Conservation (phyloP, 2,329 filamentous ascomycete species). For the Monilinia polystroma region DNA sequence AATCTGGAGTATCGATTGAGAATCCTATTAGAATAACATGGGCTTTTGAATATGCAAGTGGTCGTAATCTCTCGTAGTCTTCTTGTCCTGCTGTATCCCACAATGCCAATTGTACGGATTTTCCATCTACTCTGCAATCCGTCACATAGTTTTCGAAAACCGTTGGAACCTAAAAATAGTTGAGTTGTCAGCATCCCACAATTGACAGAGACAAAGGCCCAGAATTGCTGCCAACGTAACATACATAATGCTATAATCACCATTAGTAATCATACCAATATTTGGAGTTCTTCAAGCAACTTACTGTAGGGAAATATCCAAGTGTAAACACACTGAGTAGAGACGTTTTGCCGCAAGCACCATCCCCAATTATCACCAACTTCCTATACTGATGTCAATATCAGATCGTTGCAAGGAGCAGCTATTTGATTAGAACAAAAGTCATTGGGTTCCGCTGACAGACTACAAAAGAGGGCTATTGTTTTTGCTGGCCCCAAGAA, state of each 20-base stretch:
- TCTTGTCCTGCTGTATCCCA: constrained; percentile 99
- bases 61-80: constrained; percentile 94
- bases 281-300: constrained; percentile 43
- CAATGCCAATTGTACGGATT: constrained; percentile 94
- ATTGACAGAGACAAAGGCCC: constrained; percentile 10
- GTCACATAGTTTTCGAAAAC: constrained; percentile 99
- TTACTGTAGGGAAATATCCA: constrained; percentile 94
- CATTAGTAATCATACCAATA: constrained; percentile 35
- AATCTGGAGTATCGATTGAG: constrained; percentile 91
- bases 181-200: constrained; percentile 47
- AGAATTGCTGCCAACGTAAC: constrained; percentile 19
- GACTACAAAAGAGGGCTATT: constrained; percentile 3
- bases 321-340: constrained; percentile 95
- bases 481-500: constrained; percentile 2
- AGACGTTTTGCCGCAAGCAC: constrained; percentile 98
- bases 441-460: constrained; percentile 12
- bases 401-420: not conserved
- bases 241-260: constrained; percentile 50
- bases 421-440: not conserved
- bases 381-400: constrained; percentile 58
- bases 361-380: constrained; percentile 94
- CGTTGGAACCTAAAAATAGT: constrained; percentile 70
- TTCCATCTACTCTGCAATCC: constrained; percentile 96
- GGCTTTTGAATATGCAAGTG: constrained; percentile 93
- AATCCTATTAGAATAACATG: constrained; percentile 97